Conservation (phyloP, 306 rosid species). For the Quercus wislizeni region DNA sequence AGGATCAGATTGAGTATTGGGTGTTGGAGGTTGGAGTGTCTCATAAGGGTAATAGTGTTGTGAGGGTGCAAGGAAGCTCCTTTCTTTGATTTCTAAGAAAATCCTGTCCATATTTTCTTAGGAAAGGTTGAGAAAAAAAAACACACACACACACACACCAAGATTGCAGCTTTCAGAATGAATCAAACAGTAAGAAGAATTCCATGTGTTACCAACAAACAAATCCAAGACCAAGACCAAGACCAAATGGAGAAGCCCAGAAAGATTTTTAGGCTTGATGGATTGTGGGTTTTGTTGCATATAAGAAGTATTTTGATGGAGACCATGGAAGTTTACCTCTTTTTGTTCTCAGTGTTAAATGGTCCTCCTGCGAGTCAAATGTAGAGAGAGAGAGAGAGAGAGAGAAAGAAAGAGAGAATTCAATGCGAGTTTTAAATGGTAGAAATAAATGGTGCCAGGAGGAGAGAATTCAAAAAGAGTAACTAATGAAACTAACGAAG, state of each 20-base stretch:
- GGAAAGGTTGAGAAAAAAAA: conserved; percentile 10
- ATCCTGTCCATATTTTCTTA: conserved; percentile 31
- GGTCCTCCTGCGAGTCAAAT: conserved; percentile 29
- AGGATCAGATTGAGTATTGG: conserved; percentile 34
- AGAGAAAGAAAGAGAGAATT: background rate
- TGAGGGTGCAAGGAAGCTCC: conserved; percentile 32
- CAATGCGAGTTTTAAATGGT: background rate
- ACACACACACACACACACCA: background rate
- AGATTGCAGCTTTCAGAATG: conserved; percentile 36
- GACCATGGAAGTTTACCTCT: conserved; percentile 21
- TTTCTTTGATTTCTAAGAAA: conserved; percentile 22
- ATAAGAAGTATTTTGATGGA: conserved; percentile 19
- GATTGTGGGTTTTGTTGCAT: conserved; percentile 3
- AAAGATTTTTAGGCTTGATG: conserved; percentile 5
- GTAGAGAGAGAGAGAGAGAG: conserved; percentile 1
- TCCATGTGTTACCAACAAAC: background rate
- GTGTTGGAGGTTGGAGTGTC: conserved; percentile 34
- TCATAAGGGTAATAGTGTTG: conserved; percentile 31
- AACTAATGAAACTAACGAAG: background rate
- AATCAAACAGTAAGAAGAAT: conserved; percentile 4
- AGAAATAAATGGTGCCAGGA: conserved; percentile 33
- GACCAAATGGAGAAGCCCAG: conserved; percentile 1
- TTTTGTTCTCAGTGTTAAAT: conserved; percentile 5
- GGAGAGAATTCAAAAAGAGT: conserved; percentile 21
- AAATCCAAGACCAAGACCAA: background rate